Evolutionary conservation across 305 asterid genomes (phyloP), one percentile per base, ranked within the genome.

Genomic region (Andrographis paniculata): DNA sequence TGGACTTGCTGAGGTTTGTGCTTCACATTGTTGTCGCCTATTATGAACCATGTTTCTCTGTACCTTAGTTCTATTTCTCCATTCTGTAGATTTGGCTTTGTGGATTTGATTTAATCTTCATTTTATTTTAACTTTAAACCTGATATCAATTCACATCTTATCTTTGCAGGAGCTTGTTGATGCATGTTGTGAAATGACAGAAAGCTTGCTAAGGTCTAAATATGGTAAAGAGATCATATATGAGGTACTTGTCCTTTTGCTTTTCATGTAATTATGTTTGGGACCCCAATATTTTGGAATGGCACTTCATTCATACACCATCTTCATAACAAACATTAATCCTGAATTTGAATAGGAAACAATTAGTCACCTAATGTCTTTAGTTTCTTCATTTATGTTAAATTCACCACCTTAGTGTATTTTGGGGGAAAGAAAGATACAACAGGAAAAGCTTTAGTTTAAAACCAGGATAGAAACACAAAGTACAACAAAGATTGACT

Each of bases 1-100:
- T 66, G 96, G 92, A 47, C 80, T 91, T 60, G 98, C 94, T 24
- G 92, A 86, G 96, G 98, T 89, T 61, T 52, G 72, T 64, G 19
- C 38, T 33, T 62, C 23, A 20, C 45, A 31, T 27, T 21, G 14
- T 28, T 41, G 5, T 31, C 24, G 21, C 42, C 19, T 30, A 55
- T 28, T 41, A 33, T 9, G 39, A 20, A 47, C 23, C 52, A 9
- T 49, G 45, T 38, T 13, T n/a, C 33, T 50, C 18, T 46, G 17
- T 13, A 35, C 24, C 35, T 41, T 44, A 8, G 30, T 53, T 23
- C 45, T 7, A 40, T 21, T 20, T 50, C 30, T 42, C 27, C 21
- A 13, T 30, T 33, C 40, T 16, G 39, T 35, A 2, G 21, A 62
- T 19, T 39, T 3, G 19, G 28, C 22, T 38, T 31, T 31, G 12